Evolutionary conservation across 2,329 filamentous ascomycete genomes (phyloP), one percentile per base, ranked within the genome.

Genomic region (Lachnellula cervina): DNA sequence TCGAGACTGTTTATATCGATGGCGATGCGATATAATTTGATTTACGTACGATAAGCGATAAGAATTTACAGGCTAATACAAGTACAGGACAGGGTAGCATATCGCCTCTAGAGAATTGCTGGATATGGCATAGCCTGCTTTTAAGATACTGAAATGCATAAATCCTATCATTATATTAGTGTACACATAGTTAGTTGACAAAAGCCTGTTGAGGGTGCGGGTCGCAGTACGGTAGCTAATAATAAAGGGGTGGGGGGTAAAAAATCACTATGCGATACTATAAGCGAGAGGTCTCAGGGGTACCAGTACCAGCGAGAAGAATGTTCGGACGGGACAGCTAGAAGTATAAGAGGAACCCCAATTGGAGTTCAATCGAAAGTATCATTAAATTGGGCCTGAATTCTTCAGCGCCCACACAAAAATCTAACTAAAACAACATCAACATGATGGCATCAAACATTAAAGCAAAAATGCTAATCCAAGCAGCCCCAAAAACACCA

Each of bases 31-130:
- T 34, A 40, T 40, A 25, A 16, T 13, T 19, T 32, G 32, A 16
- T 34, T 37, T 16, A 34, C 21, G 28, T 32, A 13, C 19, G 53
- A 55, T 55, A 55, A 55, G 52, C 53, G 53, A 55, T 55, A 55
- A 55, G 40, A 35, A 42, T 46, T 45, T 40, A 51, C 48, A 48
- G 48, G 38, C 28, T 40, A 32, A 32, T 32, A n/a, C n/a, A n/a
- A n/a, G n/a, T n/a, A n/a, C n/a, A n/a, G n/a, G n/a, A n/a, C 8
- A 40, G 37, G 37, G 37, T 40, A 16, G 13, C 13, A 5, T 40
- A 40, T 40, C 37, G 37, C 17, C 13, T 28, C 13, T 28, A 28
- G 9, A 8, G 28, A 28, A 28, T 28, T 9, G 28, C 9, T 8
- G 9, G 6, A 28, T 23, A 2, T 23, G 9, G 28, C 28, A 28